phyloP scores from a whole-genome alignment of 225 moss, liverwort and hornwort genomes.

The Polytrichum formosum region DNA sequence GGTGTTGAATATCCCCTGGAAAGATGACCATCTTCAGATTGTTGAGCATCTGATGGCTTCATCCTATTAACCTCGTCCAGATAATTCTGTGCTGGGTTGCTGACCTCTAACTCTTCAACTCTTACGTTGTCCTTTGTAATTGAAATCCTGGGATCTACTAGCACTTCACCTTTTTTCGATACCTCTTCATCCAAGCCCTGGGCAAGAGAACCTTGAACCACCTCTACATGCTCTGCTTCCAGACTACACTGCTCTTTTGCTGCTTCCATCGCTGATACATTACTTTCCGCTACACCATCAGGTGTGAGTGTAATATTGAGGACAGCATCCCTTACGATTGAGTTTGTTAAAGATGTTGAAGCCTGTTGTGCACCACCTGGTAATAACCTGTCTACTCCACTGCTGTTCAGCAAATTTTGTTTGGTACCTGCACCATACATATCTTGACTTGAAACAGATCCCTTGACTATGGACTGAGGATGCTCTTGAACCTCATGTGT shows the following conservation, averaged over 20 bases:
- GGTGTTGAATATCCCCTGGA: conserved; percentile 1
- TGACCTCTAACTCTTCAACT: not conserved
- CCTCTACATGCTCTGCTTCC: not conserved
- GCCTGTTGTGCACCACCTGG: not conserved
- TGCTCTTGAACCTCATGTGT: not conserved
- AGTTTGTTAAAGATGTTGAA: not conserved
- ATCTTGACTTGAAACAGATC: not conserved
- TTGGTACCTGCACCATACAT: conserved; percentile 1
- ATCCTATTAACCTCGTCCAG: conserved; percentile 3
- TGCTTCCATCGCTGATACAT: not conserved
- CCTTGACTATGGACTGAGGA: not conserved
- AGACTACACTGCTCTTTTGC: not conserved
- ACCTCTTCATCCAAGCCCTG: conserved; percentile 4
- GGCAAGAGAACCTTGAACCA: not conserved
- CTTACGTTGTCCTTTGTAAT: not conserved
- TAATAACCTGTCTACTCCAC: not conserved
- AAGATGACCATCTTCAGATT: not conserved
- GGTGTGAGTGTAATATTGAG: not conserved
- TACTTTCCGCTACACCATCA: not conserved
- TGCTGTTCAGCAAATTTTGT: not conserved
- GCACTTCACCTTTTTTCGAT: not conserved
- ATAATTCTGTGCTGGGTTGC: not conserved
- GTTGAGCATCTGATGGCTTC: conserved; percentile 2
- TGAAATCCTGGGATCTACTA: not conserved
- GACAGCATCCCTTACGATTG: not conserved